Evolutionary conservation across 129 eudicot genomes (phyloP), one percentile per base, ranked within the genome.

Genomic region (Centella asiatica): DNA sequence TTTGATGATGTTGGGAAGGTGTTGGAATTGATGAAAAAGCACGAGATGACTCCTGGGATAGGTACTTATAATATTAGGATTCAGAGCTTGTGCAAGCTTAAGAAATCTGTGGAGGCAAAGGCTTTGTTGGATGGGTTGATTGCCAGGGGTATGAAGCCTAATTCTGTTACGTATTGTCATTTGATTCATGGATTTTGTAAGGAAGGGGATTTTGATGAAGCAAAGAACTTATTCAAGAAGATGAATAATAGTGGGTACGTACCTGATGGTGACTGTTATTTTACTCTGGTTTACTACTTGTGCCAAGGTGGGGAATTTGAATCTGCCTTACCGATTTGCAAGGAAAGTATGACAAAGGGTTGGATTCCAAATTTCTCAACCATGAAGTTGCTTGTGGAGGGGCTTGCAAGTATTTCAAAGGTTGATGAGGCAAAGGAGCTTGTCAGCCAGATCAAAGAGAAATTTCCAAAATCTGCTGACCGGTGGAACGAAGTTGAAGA

Each of bases 361-460:
- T 87, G 99, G 99, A 47, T 80, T 64, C 99, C 96, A 0, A 80
- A 75, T 80, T 72, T 80, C 60, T 57, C 90, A 0, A 82, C 84
- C 59, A 87, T 93, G 99, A 87, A 77, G 72, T 62, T 64, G 15
- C 96, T 93, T 68, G 99, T 87, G 53, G 76, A 87, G 52, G 99
- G 99, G 68, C 79, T 93, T 55, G 95, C 82, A 31, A 76, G 82
- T 52, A 52, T 73, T 59, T 75, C 74, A 1, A 85, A 77, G 56
- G 76, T 76, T 62, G 92, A 87, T 5, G 98, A 82, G 51, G 96
- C 96, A 5, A 74, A 68, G 31, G 82, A 75, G 74, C 68, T 92
- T 63, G 74, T 92, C 31, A 76, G 73, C 6, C 69, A 63, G 47
- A 62, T 82, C 62, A 92, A 92, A 78, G 88, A 84, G 77, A 87